These are phyloP conservation scores for Geosmithia morbida DNA, from an alignment of 2,329 filamentous ascomycete species.

Conservation along the genomic window DNA sequence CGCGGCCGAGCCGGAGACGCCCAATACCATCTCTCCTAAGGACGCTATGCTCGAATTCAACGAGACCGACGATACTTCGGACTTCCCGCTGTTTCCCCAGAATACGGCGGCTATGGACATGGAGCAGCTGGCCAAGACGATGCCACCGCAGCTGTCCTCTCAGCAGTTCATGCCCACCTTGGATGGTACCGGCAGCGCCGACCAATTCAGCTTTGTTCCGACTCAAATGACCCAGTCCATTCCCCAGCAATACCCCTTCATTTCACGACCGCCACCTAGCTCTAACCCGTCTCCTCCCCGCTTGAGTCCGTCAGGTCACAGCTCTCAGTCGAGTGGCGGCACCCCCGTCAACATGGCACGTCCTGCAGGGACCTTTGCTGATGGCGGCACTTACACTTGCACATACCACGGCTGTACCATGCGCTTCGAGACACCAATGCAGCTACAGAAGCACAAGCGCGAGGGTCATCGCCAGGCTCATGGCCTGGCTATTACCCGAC, in stretches of 20 bases:
- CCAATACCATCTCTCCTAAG: constrained; percentile 91
- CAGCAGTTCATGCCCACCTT: constrained; percentile 1
- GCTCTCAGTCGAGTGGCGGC: constrained; percentile 14
- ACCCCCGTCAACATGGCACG: constrained; percentile 24
- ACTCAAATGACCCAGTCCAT: constrained; percentile 13
- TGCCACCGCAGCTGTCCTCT: constrained; percentile 8
- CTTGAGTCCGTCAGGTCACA: constrained; percentile 28
- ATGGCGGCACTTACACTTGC: constrained; percentile 87
- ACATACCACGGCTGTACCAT: constrained; percentile 84
- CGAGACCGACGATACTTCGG: constrained; percentile 55
- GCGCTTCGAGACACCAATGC: constrained; percentile 75
- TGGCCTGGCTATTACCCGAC: constrained; percentile 15
- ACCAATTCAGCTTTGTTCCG: constrained; percentile 12
- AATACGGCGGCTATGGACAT: constrained; percentile 32
- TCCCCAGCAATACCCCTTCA: constrained; percentile 37
- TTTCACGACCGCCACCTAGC: constrained; percentile 20
- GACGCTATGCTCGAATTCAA: constrained; percentile 80
- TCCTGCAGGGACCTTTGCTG: constrained; percentile 52
- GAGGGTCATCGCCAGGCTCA: constrained; percentile 77
- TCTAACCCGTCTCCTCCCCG: constrained; percentile 18
- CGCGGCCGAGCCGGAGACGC: constrained; percentile 29
- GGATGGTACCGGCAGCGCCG: neutral
- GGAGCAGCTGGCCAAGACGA: constrained; percentile 21
- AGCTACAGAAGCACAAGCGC: constrained; percentile 89
- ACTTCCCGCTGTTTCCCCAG: constrained; percentile 60